Evolutionary conservation across 2,329 filamentous ascomycete genomes (phyloP), one percentile per base, ranked within the genome.

Genomic region (Microdochium trichocladiopsis): DNA sequence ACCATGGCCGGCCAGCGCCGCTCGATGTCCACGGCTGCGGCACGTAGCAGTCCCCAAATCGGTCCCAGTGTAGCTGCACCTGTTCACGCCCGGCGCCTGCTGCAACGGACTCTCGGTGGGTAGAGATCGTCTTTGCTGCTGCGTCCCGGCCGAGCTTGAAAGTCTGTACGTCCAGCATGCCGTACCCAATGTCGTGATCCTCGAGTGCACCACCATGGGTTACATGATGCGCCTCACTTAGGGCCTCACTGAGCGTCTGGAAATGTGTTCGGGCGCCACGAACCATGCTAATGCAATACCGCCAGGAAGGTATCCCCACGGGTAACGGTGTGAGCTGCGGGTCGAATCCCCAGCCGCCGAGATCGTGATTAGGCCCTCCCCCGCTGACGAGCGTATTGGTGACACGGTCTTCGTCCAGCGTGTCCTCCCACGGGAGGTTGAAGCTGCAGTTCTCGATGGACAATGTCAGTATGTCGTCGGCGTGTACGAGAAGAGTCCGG

Each of bases 361-460:
- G 55, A 33, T 55, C 51, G 10, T 56, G 53, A 8, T 56, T 52
- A 4, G 50, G 28, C 24, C 49, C 52, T 12, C 25, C 12, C 11
- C 49, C 25, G 18, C 57, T 56, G 16, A 53, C 56, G 2, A 51
- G 52, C 21, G 52, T 53, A 23, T 37, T 18, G 3, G 22, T 14
- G 18, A 12, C 11, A 9, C 28, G 25, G 9, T 24, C 25, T 12
- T 31, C 24, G 21, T 54, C 21, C 8, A 54, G 49, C 1, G 47
- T 50, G 48, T 67, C 64, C 50, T 66, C 64, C 28, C 53, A 56
- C 1, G 60, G 58, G 4, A 67, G 54, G 50, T 64, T 66, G 56
- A 66, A 66, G 56, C 64, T 66, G 55, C 63, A 66, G 55, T 67
- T 67, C 55, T 66, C 64, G 43, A 65, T 47, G 1, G 61, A 64